Conservation (phyloP, 2,329 filamentous ascomycete genomes). For the Penicillium psychrosexuale region DNA sequence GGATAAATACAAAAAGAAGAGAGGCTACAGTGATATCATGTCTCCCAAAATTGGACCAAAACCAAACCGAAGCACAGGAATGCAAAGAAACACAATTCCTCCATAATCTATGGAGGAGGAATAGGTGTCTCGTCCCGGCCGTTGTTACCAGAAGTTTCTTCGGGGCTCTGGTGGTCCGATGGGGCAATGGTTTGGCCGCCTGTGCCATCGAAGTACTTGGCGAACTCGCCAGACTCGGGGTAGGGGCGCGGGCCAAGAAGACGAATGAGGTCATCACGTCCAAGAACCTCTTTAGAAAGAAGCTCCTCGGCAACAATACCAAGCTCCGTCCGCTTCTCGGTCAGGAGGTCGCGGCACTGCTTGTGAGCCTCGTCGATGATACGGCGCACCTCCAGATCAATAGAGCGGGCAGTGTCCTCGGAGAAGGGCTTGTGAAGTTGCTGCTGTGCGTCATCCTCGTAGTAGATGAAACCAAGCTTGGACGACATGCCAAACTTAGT, state of each 20-base stretch:
- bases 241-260: slow-evolving; percentile 82
- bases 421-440: slow-evolving; percentile 92
- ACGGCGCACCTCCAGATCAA: slow-evolving; percentile 84
- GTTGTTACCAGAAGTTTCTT: slow-evolving; percentile 43
- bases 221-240: slow-evolving; percentile 81
- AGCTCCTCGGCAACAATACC: slow-evolving; percentile 91
- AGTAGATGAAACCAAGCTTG: slow-evolving; percentile 90
- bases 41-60: slow-evolving; percentile 23
- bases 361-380: slow-evolving; percentile 92
- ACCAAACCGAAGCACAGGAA: slow-evolving; percentile 19
- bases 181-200: slow-evolving; percentile 54
- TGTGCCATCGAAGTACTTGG: slow-evolving; percentile 79
- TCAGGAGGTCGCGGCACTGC: slow-evolving; percentile 79
- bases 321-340: slow-evolving; percentile 82
- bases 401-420: slow-evolving; percentile 86
- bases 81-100: slow-evolving; percentile 1
- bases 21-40: slow-evolving; percentile 29
- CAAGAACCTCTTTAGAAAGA: slow-evolving; percentile 84
- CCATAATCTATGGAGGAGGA: slow-evolving; percentile 15
- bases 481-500: slow-evolving; percentile 99
- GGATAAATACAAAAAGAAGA: slow-evolving; percentile 25
- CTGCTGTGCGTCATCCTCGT: slow-evolving; percentile 70
- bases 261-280: slow-evolving; percentile 86
- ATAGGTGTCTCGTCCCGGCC: slow-evolving; percentile 35
- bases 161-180: slow-evolving; percentile 37